A percentile compares a stretch with the other conserved stretches of the same genome.
Evolutionary conservation across 2,329 filamentous ascomycete species (phyloP).

Genomic region (Phyllosticta citribraziliensis): DNA sequence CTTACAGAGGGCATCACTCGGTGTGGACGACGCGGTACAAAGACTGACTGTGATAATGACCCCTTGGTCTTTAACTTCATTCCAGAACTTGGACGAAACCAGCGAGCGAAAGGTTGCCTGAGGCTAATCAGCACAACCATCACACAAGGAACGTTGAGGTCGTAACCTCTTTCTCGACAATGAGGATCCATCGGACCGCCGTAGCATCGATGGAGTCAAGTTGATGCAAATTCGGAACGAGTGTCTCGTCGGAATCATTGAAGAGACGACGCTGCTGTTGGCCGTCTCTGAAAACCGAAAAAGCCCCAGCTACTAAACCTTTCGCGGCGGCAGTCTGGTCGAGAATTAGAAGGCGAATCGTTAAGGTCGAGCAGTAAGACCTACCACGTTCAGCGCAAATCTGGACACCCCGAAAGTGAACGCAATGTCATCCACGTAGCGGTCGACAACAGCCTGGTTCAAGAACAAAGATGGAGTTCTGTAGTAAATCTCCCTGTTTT

Average conservation of each 20-base stretch:
- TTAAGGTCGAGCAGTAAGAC: slow-evolving; percentile 20
- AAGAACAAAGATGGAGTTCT: slow-evolving; percentile 63
- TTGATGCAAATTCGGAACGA: slow-evolving; percentile 47
- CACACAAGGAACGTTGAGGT: background rate
- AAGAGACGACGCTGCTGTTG: slow-evolving; percentile 33
- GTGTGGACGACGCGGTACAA: background rate
- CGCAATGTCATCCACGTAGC: slow-evolving; percentile 64
- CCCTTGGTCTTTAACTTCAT: slow-evolving; percentile 42
- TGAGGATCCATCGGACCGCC: slow-evolving; percentile 52
- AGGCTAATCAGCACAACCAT: background rate
- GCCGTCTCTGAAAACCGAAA: slow-evolving; percentile 40
- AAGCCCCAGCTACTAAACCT: slow-evolving; percentile 55
- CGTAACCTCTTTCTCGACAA: slow-evolving; percentile 68
- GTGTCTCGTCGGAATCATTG: slow-evolving; percentile 35
- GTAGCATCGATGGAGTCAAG: slow-evolving; percentile 43
- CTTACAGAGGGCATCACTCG: too few species aligned
- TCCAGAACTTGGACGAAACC: slow-evolving; percentile 47
- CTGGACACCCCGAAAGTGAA: slow-evolving; percentile 57
- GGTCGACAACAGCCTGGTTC: slow-evolving; percentile 58
- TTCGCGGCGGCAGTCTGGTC: slow-evolving; percentile 63
- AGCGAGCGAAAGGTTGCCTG: slow-evolving; percentile 69
- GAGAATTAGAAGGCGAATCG: background rate
- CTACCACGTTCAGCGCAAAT: slow-evolving; percentile 59
- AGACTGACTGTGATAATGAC: slow-evolving; percentile 55
- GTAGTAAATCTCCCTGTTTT: slow-evolving; percentile 68